A percentile compares a stretch with the other conserved stretches of the same genome.
Conservation (phyloP, 495 filamentous ascomycete genomes). For the Physcia stellaris region DNA sequence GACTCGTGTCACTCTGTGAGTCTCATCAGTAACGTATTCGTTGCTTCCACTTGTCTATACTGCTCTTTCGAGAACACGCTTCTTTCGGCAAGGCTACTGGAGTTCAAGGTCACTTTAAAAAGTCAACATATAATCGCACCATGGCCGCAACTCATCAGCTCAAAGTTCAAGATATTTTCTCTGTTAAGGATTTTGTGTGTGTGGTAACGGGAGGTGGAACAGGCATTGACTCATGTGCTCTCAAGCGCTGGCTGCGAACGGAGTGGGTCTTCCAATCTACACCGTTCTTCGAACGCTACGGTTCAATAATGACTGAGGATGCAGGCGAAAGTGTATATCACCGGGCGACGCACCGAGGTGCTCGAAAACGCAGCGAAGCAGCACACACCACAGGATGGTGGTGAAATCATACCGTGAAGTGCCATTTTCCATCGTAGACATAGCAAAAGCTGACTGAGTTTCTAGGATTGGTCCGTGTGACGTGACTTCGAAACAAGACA, state of each 20-base stretch:
- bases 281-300: too few species aligned
- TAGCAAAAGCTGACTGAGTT: neutral
- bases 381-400: slow-evolving; percentile 11
- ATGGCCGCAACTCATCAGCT: slow-evolving; percentile 37
- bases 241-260: slow-evolving; percentile 22
- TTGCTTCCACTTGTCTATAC: too few species aligned
- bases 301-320: slow-evolving; percentile 8
- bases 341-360: slow-evolving; percentile 15
- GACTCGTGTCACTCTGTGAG: too few species aligned
- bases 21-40: too few species aligned
- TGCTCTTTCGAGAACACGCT: too few species aligned
- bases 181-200: slow-evolving; percentile 46
- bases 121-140: too few species aligned
- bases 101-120: too few species aligned
- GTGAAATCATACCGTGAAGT: slow-evolving; percentile 15
- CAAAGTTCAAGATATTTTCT: slow-evolving; percentile 42
- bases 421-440: neutral
- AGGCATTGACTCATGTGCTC: slow-evolving; percentile 26
- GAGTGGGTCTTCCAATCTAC: slow-evolving; percentile 3
- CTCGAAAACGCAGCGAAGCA: slow-evolving; percentile 16
- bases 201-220: slow-evolving; percentile 40
- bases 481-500: slow-evolving; percentile 14
- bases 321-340: slow-evolving; percentile 20
- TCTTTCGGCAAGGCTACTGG: too few species aligned
- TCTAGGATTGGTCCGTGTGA: slow-evolving; percentile 19